Percentiles rank a stretch among this genome's conserved stretches.
Conservation (phyloP, 2,329 filamentous ascomycete genomes). For the Neoarthrinium moseri region DNA sequence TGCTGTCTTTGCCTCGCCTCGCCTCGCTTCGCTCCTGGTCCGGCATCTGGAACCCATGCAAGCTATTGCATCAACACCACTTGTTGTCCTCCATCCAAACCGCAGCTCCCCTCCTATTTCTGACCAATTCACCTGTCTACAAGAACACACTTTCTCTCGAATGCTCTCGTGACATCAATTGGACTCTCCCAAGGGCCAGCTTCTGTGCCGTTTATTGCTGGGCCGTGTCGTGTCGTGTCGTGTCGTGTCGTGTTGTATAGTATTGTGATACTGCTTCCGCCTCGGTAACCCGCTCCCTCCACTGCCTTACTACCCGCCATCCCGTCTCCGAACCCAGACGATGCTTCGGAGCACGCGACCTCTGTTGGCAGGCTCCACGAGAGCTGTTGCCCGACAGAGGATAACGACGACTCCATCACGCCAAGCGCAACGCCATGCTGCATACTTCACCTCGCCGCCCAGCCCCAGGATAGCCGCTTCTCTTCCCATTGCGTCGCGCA, state of each 20-base stretch:
- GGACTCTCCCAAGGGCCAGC: neutral
- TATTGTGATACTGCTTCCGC: too few relatives aligned
- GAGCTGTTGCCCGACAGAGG: constrained; percentile 13
- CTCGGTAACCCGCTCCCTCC: too few relatives aligned
- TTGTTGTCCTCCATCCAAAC: too few relatives aligned
- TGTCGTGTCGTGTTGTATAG: too few relatives aligned
- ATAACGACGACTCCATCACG: constrained; percentile 11
- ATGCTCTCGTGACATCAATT: too few relatives aligned
- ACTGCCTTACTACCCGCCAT: neutral
- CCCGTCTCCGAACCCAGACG: neutral
- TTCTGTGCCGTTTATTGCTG: too few relatives aligned
- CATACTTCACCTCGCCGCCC: constrained; percentile 1
- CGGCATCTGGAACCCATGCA: constrained; percentile 1
- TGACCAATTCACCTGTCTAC: too few relatives aligned
- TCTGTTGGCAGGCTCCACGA: constrained; percentile 19
- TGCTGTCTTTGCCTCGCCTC: too few relatives aligned
- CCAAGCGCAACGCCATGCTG: neutral
- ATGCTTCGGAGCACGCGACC: constrained; percentile 27
- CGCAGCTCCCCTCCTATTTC: too few relatives aligned
- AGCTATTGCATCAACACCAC: too few relatives aligned
- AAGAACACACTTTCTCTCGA: too few relatives aligned
- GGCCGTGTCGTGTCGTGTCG: too few relatives aligned
- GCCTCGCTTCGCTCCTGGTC: neutral
- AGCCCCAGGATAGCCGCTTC: constrained; percentile 2
- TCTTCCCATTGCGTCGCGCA: neutral